Base-by-base conservation (phyloP, 2,329 filamentous ascomycete genomes). In the Clonostachys byssicola region DNA sequence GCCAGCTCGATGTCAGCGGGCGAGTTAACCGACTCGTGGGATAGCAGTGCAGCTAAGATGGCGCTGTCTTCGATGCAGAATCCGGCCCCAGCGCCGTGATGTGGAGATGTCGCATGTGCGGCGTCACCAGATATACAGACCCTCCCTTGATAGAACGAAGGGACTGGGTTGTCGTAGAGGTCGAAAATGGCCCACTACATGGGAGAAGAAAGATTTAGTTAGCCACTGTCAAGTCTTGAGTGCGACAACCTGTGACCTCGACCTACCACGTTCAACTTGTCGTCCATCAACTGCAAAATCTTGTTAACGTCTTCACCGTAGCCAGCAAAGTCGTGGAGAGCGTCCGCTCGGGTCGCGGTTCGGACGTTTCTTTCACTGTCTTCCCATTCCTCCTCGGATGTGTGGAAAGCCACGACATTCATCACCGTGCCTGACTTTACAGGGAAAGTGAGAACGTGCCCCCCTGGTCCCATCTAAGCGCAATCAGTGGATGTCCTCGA, bases 41-140 rank as follows among this genome's bases (percentile, higher is more conserved):
- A 70, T 0, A 84, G 61, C 0, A 83, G 56, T 4, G 70, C 65
- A 0, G 71, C 67, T 2, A 74, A 55, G 4, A 73, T 60, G 14
- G 65, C 64, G 2, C 63, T 66, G 48, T 82, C 78, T 52, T 81
- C 77, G 48, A 85, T 75, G 3, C 74, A 78, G 55, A 83, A 73
- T 2, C 77, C 78, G 0, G 77, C 74, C 3, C 81, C 81, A 2
- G 80, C 73, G 0, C 80, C 81, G 40, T 81, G 76, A 38, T 80
- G 76, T 0, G 82, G 82, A 1, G 80, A 78, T 38, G 77, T 77
- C 0, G 80, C 80, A 56, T 86, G 82, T 0, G 82, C 83, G 0
- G 82, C 80, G 55, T 86, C 82, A 14, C 82, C 83, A 1, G 81
- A 60, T 3, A 85, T 67, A 38, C 68, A 72, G 20, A 77, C 54